Base-by-base conservation (phyloP, 2,329 filamentous ascomycete genomes). In the Fusarium sp. region DNA sequence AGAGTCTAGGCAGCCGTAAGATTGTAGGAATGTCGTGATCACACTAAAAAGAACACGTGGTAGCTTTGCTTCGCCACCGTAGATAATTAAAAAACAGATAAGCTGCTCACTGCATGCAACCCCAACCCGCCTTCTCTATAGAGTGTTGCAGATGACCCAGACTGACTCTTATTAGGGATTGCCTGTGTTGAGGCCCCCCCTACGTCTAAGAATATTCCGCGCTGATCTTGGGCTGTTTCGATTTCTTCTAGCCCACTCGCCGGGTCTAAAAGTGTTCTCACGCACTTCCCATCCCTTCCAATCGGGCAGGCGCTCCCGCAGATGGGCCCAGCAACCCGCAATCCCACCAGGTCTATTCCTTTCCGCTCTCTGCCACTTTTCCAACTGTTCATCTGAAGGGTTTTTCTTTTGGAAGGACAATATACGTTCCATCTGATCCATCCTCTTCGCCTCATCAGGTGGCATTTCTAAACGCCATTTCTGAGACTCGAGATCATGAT, bases 41-140 rank as follows among this genome's bases (percentile, higher is more conserved):
- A 30, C 45, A 27, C 48, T 18, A 32, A 52, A 30, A 52, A 52
- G 48, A 50, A 48, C 48, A 52, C 25, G 48, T 32, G 48, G 48
- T 30, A 30, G 25, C 16, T n/a, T 18, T 52, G 25, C 27, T 52
- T 18, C 23, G 27, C 48, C 18, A 52, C 27, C 0, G 11, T 3
- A 5, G 10, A 2, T 14, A 50, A 48, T 30, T 30, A 6, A n/a
- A 16, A 16, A 10, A 13, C 16, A 10, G 25, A 30, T 52, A 48
- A 48, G 43, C 43, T 18, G 14, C 43, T 48, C 23, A 10, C 7
- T 18, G 43, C 23, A 52, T 30, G 25, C 16, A 50, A 27, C 45
- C 14, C 41, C 8, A 25, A 25, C 13, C 20, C 4, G 13, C 41
- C 14, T 13, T 45, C n/a, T 45, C 13, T 45, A 45, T 13, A 45